Conservation (phyloP, 2,329 filamentous ascomycete genomes). For the Colletotrichum graminicola region DNA sequence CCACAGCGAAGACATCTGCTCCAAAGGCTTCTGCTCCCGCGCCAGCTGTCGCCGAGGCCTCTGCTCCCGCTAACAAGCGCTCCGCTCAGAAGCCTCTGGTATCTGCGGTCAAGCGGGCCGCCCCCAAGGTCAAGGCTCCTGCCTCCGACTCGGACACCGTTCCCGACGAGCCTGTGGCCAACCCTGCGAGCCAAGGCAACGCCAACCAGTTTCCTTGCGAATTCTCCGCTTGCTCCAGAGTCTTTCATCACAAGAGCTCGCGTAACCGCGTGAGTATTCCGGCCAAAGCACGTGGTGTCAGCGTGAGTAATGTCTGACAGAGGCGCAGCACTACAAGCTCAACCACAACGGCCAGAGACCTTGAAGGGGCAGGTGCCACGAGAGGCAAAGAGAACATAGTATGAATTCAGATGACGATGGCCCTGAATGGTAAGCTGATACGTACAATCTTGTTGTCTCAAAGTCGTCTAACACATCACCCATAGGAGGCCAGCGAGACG, state of each 20-base stretch:
- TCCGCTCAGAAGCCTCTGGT: background rate
- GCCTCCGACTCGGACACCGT: conserved; percentile 1
- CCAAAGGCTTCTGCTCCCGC: background rate
- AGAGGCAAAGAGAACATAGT: too few species aligned
- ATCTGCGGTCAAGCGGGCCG: background rate
- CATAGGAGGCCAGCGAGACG: background rate
- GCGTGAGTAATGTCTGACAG: background rate
- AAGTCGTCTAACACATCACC: background rate
- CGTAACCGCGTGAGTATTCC: background rate
- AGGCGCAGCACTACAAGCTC: background rate
- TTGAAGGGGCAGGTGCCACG: background rate
- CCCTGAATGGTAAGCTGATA: background rate
- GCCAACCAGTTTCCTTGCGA: background rate
- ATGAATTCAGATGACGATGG: background rate
- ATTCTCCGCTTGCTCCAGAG: background rate
- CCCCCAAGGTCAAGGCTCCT: background rate
- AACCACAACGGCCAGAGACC: background rate
- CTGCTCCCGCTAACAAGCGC: background rate
- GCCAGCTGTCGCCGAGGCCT: background rate
- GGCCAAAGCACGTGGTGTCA: accelerated
- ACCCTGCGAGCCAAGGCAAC: accelerated
- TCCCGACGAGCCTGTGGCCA: background rate
- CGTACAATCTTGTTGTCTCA: too few species aligned
- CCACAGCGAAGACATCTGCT: background rate
- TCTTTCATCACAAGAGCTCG: background rate